phyloP scores from a whole-genome alignment of 768 basidiomycete genomes.

The Cyclocybe aegerita region DNA sequence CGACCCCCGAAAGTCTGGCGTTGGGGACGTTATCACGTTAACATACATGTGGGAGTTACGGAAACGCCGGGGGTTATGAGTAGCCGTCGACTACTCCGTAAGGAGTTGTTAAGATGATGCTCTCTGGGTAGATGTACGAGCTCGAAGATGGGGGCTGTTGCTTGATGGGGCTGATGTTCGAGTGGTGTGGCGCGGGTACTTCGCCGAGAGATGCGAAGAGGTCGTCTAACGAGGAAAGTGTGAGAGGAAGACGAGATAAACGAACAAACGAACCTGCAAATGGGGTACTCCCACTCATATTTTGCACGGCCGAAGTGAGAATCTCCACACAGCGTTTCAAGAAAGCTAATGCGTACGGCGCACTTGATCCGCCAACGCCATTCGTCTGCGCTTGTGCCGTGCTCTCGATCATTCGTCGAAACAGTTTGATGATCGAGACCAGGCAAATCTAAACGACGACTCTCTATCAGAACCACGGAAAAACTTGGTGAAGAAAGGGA shows the following conservation, averaged over 20 bases:
- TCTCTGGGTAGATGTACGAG: too few species aligned
- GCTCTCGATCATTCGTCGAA: conserved; percentile 18
- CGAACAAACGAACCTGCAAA: conserved; percentile 16
- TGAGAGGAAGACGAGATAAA: background rate
- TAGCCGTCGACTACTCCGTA: too few species aligned
- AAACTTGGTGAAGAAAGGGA: conserved; percentile 8
- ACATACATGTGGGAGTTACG: too few species aligned
- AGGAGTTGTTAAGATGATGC: too few species aligned
- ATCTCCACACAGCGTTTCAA: conserved; percentile 18
- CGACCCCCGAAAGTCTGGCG: too few species aligned
- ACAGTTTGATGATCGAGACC: conserved; percentile 22
- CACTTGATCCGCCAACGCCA: conserved; percentile 11
- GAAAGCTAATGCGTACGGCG: conserved; percentile 16
- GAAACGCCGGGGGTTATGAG: too few species aligned
- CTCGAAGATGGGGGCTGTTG: too few species aligned
- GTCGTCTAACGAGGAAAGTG: background rate
- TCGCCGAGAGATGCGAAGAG: background rate
- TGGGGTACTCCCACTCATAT: conserved; percentile 13
- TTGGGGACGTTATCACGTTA: too few species aligned
- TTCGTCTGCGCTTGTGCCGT: conserved; percentile 9
- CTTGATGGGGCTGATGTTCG: too few species aligned
- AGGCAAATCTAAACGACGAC: conserved; percentile 21
- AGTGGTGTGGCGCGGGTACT: too few species aligned
- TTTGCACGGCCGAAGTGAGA: conserved; percentile 16
- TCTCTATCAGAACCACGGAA: background rate